These are phyloP conservation scores for Endocarpon pusillum DNA, from an alignment of 495 filamentous ascomycete genomes.

Conservation along the genomic window DNA sequence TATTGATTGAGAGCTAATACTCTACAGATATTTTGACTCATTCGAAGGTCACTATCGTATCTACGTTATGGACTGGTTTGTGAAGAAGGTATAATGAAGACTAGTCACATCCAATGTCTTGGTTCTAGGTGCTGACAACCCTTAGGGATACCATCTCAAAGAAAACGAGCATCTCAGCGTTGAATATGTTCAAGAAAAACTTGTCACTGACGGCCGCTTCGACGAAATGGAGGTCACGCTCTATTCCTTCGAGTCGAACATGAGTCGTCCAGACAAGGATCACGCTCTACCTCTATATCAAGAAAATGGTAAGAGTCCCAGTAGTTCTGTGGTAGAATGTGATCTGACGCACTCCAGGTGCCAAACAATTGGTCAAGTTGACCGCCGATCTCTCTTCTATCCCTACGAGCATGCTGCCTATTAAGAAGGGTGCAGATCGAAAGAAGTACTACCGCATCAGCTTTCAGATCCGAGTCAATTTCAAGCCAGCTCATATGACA, in stretches of 20 bases:
- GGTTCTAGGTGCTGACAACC: too few species aligned
- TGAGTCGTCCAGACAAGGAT: conserved; percentile 6
- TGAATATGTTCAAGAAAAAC: conserved; percentile 3
- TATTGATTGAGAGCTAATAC: too few species aligned
- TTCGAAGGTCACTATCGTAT: conserved; percentile 10
- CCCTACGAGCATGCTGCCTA: conserved; percentile 1
- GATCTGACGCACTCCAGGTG: background rate
- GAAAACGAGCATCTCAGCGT: conserved; percentile 10
- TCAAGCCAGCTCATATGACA: conserved; percentile 14
- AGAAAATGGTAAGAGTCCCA: conserved; percentile 1
- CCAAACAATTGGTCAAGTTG: conserved; percentile 6
- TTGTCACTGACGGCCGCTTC: conserved; percentile 6
- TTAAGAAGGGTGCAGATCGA: conserved; percentile 9
- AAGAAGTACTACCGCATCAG: conserved; percentile 10
- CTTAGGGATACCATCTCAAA: conserved; percentile 12
- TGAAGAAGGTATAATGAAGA: conserved; percentile 10
- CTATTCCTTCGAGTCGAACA: conserved; percentile 7
- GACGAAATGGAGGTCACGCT: conserved; percentile 5
- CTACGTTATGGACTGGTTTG: conserved; percentile 14
- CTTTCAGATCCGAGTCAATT: conserved; percentile 13
- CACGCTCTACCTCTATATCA: conserved; percentile 6
- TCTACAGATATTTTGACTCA: conserved; percentile 10
- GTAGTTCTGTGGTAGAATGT: background rate
- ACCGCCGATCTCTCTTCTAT: conserved; percentile 7
- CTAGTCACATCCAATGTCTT: conserved; percentile 1